Conservation (phyloP, 1,284 basidiomycete species). For the Malassezia obtusa region DNA sequence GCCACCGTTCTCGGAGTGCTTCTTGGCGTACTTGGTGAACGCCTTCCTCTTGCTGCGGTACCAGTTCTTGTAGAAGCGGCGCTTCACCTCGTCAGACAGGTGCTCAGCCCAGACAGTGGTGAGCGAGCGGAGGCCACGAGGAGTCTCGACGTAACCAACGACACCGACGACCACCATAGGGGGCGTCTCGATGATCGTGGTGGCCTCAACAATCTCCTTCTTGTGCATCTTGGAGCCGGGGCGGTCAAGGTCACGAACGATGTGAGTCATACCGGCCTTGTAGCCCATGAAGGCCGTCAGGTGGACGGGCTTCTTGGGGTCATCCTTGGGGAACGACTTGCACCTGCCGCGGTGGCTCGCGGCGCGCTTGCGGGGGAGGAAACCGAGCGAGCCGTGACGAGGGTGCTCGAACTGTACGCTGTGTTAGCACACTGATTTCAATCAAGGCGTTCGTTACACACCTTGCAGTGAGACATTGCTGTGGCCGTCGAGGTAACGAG, state of each 20-base stretch:
- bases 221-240: constrained; percentile 62
- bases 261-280: constrained; percentile 99
- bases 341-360: constrained; percentile 47
- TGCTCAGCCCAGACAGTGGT: constrained; percentile 63
- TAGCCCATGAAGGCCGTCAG: constrained; percentile 97
- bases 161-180: constrained; percentile 95
- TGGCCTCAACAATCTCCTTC: constrained; percentile 94
- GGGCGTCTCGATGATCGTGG: constrained; percentile 90
- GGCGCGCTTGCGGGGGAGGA: constrained; percentile 48
- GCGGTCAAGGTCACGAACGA: constrained; percentile 97
- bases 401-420: constrained; percentile 44
- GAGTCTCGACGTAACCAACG: constrained; percentile 99
- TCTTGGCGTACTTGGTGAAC: constrained; percentile 96
- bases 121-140: constrained; percentile 83
- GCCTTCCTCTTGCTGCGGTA: constrained; percentile 99
- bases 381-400: constrained; percentile 47
- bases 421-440: constrained; percentile 5
- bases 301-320: constrained; percentile 98
- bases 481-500: constrained; percentile 19
- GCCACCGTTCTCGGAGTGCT: constrained; percentile 89
- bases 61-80: constrained; percentile 99
- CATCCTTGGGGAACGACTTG: constrained; percentile 62
- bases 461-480: constrained; percentile 21
- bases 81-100: constrained; percentile 75
- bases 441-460: neutral